A percentile compares a stretch with the other conserved stretches of the same genome.
Conservation (phyloP, 2,329 filamentous ascomycete species). For the Leptographium lundbergii region DNA sequence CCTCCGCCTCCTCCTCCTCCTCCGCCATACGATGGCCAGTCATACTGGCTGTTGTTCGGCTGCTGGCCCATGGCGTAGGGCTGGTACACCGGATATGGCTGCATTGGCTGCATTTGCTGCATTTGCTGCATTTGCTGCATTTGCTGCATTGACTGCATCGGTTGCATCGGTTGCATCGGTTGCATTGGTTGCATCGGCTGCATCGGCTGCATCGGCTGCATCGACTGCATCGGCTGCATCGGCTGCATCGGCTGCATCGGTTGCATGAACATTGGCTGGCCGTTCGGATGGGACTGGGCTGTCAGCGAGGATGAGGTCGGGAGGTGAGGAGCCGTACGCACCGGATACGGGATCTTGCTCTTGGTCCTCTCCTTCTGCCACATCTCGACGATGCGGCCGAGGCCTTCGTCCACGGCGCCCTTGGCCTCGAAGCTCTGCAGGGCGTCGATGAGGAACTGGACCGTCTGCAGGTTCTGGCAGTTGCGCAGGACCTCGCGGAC, state of each 20-base stretch:
- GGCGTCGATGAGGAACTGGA: slow-evolving; percentile 79
- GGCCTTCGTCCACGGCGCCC: slow-evolving; percentile 61
- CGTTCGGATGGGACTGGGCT: not conserved
- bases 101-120: not conserved
- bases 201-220: not conserved
- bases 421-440: slow-evolving; percentile 64
- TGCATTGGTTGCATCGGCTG: not conserved
- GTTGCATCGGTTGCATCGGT: not conserved
- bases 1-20: not conserved
- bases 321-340: not conserved
- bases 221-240: not conserved
- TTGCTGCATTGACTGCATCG: not conserved
- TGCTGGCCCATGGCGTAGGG: not conserved
- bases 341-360: slow-evolving; percentile 31
- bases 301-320: not conserved
- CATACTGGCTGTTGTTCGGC: not conserved
- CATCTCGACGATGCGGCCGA: slow-evolving; percentile 64
- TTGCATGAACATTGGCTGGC: not conserved
- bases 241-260: no score
- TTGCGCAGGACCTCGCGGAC: slow-evolving; percentile 63
- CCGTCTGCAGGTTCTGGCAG: slow-evolving; percentile 61
- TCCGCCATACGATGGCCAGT: not conserved
- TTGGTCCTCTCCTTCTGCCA: slow-evolving; percentile 79
- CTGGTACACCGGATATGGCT: not conserved
- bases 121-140: not conserved